phyloP scores from a whole-genome alignment of 257 asterid genomes.

The Plantago ovata region DNA sequence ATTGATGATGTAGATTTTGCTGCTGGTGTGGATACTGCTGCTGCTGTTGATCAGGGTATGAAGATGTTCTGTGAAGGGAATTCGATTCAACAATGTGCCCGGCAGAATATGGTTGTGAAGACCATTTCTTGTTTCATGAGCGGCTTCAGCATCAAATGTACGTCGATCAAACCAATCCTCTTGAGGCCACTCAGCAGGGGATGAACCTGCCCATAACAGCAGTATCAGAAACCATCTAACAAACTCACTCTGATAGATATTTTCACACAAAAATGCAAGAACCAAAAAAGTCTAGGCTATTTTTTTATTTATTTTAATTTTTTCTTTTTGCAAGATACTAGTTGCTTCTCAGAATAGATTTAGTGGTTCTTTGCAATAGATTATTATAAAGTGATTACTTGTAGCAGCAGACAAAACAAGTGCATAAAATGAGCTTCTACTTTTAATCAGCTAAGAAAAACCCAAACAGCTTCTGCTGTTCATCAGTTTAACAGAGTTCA shows the following conservation, averaged over 20 bases:
- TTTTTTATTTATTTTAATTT: no score
- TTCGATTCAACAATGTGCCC: slow-evolving; percentile 41
- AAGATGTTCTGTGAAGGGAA: slow-evolving; percentile 68
- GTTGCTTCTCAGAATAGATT: no score
- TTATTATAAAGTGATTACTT: no score
- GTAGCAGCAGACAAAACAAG: no score
- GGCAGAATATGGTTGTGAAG: slow-evolving; percentile 62
- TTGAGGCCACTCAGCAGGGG: slow-evolving; percentile 71
- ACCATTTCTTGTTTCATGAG: slow-evolving; percentile 55
- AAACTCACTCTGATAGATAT: neutral
- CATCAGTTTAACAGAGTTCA: no score
- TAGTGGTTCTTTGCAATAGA: no score
- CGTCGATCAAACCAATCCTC: slow-evolving; percentile 65
- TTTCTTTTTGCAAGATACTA: no score
- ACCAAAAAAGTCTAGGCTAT: neutral
- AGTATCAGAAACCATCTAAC: slow-evolving; percentile 8
- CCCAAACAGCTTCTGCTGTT: no score
- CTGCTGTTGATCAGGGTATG: slow-evolving; percentile 81
- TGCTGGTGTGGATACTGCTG: slow-evolving; percentile 51
- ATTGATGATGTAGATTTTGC: slow-evolving; percentile 49
- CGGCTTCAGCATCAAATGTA: slow-evolving; percentile 42
- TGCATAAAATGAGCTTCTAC: no score
- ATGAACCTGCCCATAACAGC: slow-evolving; percentile 56
- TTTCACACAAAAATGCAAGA: neutral
- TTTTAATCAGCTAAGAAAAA: no score